These are phyloP conservation scores for Sedum album DNA, from an alignment of 164 flowering plant genomes.

Conservation along the genomic window DNA sequence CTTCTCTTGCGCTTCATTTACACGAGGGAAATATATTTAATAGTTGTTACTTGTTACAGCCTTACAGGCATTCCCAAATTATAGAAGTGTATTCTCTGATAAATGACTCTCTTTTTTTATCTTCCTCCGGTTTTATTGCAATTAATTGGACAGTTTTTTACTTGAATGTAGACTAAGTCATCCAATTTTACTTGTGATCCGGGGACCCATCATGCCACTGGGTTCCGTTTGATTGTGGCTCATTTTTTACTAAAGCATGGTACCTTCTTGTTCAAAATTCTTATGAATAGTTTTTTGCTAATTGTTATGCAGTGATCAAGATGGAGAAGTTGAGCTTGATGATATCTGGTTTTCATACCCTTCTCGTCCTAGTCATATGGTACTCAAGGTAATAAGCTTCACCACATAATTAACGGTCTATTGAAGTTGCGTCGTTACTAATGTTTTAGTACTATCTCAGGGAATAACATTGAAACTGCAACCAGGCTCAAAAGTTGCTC, in stretches of 20 bases:
- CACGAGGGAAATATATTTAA: neutral
- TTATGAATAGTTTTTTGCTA: neutral
- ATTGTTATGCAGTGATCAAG: constrained; percentile 41
- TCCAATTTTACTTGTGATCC: no score
- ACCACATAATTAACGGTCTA: neutral
- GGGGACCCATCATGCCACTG: neutral
- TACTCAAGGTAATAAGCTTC: constrained; percentile 60
- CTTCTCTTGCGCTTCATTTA: neutral
- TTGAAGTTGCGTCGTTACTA: neutral
- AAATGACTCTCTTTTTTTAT: neutral
- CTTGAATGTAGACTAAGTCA: no score
- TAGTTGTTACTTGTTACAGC: no score
- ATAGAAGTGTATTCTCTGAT: neutral
- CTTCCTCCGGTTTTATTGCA: neutral
- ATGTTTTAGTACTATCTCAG: constrained; percentile 26
- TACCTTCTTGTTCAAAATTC: neutral
- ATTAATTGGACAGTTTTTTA: no score
- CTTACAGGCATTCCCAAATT: neutral
- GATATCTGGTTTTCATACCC: constrained; percentile 99
- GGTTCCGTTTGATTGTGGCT: neutral
- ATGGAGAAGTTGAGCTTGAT: constrained; percentile 81
- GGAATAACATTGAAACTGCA: constrained; percentile 65
- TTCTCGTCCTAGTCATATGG: constrained; percentile 83
- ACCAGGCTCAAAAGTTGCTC: constrained; percentile 92
- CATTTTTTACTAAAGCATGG: neutral